phyloP scores from a whole-genome alignment of 768 basidiomycete species.

The Pulveroboletus sp. region DNA sequence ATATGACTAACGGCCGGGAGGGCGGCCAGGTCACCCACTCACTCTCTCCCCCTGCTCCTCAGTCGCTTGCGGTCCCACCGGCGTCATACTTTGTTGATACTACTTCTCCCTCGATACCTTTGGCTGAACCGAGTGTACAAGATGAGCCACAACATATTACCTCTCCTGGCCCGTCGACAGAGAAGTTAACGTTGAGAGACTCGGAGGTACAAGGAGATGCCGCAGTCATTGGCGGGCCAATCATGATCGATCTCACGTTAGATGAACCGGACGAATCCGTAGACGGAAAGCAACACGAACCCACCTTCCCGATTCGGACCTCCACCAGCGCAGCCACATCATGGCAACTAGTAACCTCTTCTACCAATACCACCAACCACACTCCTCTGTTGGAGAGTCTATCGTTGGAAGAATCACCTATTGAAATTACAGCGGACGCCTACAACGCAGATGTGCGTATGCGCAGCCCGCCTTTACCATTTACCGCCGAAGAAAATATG shows the following conservation, averaged over 20 bases:
- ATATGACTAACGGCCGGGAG: neutral
- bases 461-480: constrained; percentile 14
- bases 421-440: neutral
- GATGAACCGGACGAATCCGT: constrained; percentile 23
- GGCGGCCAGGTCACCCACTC: neutral
- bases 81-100: neutral
- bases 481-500: constrained; percentile 9
- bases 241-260: constrained; percentile 27
- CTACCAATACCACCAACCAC: constrained; percentile 10
- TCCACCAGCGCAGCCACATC: constrained; percentile 1
- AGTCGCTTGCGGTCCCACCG: neutral
- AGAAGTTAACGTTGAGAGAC: neutral
- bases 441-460: constrained; percentile 21
- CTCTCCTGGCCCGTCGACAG: neutral
- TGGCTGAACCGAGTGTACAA: neutral
- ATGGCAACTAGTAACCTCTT: constrained; percentile 5
- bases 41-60: neutral
- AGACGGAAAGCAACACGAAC: constrained; percentile 7
- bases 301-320: constrained; percentile 9
- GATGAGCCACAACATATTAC: neutral
- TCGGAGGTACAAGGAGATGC: neutral
- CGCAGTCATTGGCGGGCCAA: constrained; percentile 11
- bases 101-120: neutral
- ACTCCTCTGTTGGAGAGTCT: constrained; percentile 22
- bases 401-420: constrained; percentile 17